Percentiles rank a stretch among this genome's conserved stretches.
Evolutionary conservation across 2,329 filamentous ascomycete species (phyloP).

Genomic region (Cercospora sp.): DNA sequence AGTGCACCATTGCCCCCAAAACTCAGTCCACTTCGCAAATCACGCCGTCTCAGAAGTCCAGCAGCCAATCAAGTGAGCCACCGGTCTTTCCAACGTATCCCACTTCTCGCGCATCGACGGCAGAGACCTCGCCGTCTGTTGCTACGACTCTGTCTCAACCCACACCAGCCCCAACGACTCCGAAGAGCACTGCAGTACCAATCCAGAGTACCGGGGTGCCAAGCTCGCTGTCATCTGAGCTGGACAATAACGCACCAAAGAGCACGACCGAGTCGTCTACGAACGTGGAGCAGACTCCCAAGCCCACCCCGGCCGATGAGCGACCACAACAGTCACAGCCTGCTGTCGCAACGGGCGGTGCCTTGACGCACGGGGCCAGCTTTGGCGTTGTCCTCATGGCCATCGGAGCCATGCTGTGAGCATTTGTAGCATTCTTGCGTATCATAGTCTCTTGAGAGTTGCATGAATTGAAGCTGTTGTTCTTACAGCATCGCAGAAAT

Average conservation of each 20-base stretch:
- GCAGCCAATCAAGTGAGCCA: not conserved
- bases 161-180: not conserved
- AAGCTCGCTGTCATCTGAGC: not conserved
- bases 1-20: not conserved
- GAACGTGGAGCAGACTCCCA: not conserved
- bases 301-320: not conserved
- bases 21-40: not conserved
- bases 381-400: conserved; percentile 2
- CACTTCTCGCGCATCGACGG: not conserved
- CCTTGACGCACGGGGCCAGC: not conserved
- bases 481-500: not conserved
- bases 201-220: not conserved
- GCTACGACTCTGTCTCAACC: not conserved
- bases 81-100: not conserved
- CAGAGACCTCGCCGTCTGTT: not conserved
- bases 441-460: not conserved
- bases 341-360: not conserved
- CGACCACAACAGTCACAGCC: not conserved
- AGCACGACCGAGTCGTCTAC: not conserved
- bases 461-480: not conserved
- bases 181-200: not conserved
- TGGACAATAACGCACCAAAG: not conserved
- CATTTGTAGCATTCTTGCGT: not conserved
- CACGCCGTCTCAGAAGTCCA: not conserved
- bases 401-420: conserved; percentile 8